Percentiles rank a stretch among this genome's conserved stretches.
Conservation (phyloP, 176 grass and related monocot genomes). For the Ampelocalamus luodianensis region DNA sequence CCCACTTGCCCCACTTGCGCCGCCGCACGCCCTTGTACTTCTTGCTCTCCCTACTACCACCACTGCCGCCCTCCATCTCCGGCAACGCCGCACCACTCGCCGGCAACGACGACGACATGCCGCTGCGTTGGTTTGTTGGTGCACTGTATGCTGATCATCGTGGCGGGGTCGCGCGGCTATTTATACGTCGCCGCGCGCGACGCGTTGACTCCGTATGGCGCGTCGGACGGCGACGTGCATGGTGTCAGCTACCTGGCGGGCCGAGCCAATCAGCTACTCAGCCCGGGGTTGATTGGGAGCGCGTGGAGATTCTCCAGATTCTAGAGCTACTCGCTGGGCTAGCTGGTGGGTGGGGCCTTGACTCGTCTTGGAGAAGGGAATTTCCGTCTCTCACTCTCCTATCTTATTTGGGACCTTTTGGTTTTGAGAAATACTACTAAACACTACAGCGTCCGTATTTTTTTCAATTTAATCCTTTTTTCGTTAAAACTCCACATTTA, state of each 20-base stretch:
- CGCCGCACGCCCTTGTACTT: slow-evolving; percentile 77
- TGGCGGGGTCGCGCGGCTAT: slow-evolving; percentile 27
- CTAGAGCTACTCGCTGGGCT: too few species aligned
- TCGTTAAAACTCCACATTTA: too few species aligned
- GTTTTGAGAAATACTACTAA: too few species aligned
- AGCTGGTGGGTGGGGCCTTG: too few species aligned
- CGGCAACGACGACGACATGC: slow-evolving; percentile 30
- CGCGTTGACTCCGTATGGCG: slow-evolving; percentile 50
- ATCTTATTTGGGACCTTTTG: too few species aligned
- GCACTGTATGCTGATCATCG: not conserved
- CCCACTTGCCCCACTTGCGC: slow-evolving; percentile 23
- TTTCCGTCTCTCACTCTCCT: too few species aligned
- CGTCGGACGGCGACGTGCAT: slow-evolving; percentile 54
- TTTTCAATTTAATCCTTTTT: too few species aligned
- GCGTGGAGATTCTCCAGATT: too few species aligned
- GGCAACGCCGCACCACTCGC: too few species aligned
- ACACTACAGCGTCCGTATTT: too few species aligned
- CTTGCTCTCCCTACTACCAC: not conserved
- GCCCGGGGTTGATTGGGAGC: not conserved
- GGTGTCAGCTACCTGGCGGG: slow-evolving; percentile 35
- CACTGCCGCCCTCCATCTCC: slow-evolving; percentile 19
- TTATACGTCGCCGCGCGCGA: slow-evolving; percentile 47
- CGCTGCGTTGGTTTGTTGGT: not conserved
- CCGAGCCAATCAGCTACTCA: not conserved
- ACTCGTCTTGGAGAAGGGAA: too few species aligned